Percentiles rank a stretch among this genome's conserved stretches.
Evolutionary conservation across 495 filamentous ascomycete genomes (phyloP).

Genomic region (Neurospora sublineolata): DNA sequence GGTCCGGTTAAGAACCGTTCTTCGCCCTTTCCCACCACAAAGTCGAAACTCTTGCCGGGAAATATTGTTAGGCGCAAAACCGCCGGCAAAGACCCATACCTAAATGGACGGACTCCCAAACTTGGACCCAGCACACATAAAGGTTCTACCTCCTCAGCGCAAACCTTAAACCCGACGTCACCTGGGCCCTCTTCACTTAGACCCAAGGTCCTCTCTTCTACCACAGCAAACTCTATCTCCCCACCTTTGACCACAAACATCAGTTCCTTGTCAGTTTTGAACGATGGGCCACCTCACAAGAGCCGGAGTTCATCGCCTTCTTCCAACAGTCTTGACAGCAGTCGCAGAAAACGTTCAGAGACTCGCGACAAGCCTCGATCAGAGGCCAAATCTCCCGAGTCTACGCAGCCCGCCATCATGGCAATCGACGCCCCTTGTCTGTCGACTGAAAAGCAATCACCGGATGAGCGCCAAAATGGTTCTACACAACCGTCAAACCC

Average conservation of each 20-base stretch:
- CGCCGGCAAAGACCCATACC: background rate
- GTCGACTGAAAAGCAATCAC: background rate
- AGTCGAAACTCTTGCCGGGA: background rate
- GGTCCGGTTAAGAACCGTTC: background rate
- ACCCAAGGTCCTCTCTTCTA: background rate
- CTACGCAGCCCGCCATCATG: background rate
- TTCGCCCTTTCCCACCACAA: background rate
- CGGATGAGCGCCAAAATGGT: background rate
- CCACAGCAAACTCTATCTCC: background rate
- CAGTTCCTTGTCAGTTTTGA: background rate
- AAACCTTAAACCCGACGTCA: background rate
- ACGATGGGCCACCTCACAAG: slow-evolving; percentile 10
- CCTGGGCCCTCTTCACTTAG: background rate
- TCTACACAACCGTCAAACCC: background rate
- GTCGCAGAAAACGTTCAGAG: background rate
- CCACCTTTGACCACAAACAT: background rate
- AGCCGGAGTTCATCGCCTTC: slow-evolving; percentile 5
- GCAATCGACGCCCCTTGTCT: background rate
- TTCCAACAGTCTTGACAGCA: background rate
- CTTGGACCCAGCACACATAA: slow-evolving; percentile 1
- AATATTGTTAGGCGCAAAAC: background rate
- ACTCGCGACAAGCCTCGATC: background rate
- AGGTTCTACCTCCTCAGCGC: background rate
- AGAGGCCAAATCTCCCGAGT: background rate
- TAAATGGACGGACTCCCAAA: slow-evolving; percentile 2